Percentiles rank a stretch among this genome's conserved stretches.
phyloP scores from a whole-genome alignment of 2,329 filamentous ascomycete species.

The Botrytis hyacinthi region DNA sequence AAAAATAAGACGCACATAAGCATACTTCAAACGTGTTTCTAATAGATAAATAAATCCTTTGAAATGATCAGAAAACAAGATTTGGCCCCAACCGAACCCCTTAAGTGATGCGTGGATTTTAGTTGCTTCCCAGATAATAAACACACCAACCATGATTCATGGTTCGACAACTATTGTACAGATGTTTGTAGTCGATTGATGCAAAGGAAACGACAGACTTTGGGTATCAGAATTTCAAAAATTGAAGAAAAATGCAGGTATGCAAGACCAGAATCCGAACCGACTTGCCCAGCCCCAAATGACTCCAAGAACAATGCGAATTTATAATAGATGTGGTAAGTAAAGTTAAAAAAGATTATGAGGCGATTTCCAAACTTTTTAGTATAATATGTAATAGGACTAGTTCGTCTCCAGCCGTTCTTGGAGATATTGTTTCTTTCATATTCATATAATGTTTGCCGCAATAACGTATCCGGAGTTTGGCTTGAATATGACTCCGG shows the following conservation, averaged over 20 bases:
- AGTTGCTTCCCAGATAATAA: not conserved
- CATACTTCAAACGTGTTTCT: not conserved
- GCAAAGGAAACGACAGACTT: conserved; percentile 15
- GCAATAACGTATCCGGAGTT: conserved; percentile 19
- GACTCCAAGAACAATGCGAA: conserved; percentile 14
- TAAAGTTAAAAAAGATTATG: not conserved
- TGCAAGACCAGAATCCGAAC: conserved; percentile 16
- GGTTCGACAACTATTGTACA: conserved; percentile 17
- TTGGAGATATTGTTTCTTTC: conserved; percentile 5
- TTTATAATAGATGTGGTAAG: conserved; percentile 12
- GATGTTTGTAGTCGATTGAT: conserved; percentile 10
- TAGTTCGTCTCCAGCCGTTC: not conserved
- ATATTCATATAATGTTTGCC: conserved; percentile 4
- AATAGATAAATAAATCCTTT: not conserved
- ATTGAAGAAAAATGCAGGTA: conserved; percentile 12
- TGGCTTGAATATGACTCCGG: conserved; percentile 1
- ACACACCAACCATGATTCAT: conserved; percentile 12
- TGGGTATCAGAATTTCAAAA: conserved; percentile 20
- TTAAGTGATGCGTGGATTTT: conserved; percentile 3
- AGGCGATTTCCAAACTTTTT: not conserved
- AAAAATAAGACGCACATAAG: not conserved
- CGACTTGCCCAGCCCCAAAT: conserved; percentile 1
- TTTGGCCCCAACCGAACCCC: conserved; percentile 4
- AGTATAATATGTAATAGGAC: not conserved
- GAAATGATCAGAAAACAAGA: conserved; percentile 9